Evolutionary conservation across 2,329 filamentous ascomycete genomes (phyloP).

Genomic region (Trichoderma sp.): DNA sequence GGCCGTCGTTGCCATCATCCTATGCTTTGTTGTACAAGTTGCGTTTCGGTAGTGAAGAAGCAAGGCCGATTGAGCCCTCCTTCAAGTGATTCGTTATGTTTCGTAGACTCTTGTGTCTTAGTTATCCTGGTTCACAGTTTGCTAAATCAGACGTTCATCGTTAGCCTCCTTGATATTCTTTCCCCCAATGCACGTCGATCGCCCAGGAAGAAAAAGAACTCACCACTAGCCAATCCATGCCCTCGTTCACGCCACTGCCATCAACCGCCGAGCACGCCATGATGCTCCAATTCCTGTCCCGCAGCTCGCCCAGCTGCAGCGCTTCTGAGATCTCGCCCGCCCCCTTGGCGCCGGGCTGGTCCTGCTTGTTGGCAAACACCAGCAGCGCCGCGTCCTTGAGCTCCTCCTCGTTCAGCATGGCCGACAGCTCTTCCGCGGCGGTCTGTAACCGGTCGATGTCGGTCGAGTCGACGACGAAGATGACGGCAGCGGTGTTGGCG

Average conservation of each 20-base stretch:
- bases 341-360: conserved; percentile 94
- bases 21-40: conserved; percentile 41
- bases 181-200: conserved; percentile 1
- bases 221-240: conserved; percentile 99
- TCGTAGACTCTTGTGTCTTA: conserved; percentile 30
- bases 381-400: conserved; percentile 87
- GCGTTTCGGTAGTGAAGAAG: conserved; percentile 30
- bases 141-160: conserved; percentile 33
- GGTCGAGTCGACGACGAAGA: conserved; percentile 97
- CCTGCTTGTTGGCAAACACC: conserved; percentile 99
- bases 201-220: conserved; percentile 38
- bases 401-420: conserved; percentile 97
- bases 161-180: conserved; percentile 5
- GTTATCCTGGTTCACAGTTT: conserved; percentile 43
- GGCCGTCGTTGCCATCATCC: conserved; percentile 38
- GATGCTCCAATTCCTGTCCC: conserved; percentile 98
- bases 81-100: conserved; percentile 2
- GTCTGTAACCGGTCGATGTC: conserved; percentile 95
- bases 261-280: conserved; percentile 97
- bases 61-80: background rate
- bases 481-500: conserved; percentile 95
- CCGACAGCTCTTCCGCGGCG: conserved; percentile 85
- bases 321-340: conserved; percentile 97
- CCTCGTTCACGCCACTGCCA: conserved; percentile 90
- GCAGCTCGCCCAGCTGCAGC: conserved; percentile 82